Conservation (phyloP, 2,329 filamentous ascomycete genomes). For the Dothistroma septosporum region DNA sequence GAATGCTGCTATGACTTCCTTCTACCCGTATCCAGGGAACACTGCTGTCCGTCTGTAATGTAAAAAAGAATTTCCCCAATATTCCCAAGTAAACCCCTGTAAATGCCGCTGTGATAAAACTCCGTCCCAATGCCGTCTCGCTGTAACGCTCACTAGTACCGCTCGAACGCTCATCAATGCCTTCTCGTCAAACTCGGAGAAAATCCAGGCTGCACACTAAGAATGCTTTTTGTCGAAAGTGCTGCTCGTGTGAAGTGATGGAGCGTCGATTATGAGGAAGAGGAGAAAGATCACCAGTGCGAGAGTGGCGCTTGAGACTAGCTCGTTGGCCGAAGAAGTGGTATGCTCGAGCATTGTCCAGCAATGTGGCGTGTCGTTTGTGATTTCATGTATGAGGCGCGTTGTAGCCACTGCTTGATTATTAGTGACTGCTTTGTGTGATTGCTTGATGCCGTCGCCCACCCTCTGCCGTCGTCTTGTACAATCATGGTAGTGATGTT, state of each 20-base stretch:
- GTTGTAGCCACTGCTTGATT: constrained; percentile 20
- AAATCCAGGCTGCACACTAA: not conserved
- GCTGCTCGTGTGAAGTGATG: not conserved
- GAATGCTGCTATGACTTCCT: not conserved
- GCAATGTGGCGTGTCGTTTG: constrained; percentile 5
- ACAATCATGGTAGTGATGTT: constrained; percentile 11
- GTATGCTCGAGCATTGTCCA: constrained; percentile 9
- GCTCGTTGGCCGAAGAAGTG: constrained; percentile 12
- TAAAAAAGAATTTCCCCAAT: not conserved
- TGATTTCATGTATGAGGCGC: constrained; percentile 6
- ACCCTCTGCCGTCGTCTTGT: constrained; percentile 32
- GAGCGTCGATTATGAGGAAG: constrained; percentile 8
- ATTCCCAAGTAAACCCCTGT: constrained; percentile 8
- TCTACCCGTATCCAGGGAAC: not conserved
- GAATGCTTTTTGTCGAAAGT: constrained; percentile 3
- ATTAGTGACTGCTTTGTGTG: constrained; percentile 26
- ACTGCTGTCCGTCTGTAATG: constrained; percentile 4
- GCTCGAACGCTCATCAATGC: constrained; percentile 2
- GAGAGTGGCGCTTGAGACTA: constrained; percentile 12
- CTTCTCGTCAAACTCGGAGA: constrained; percentile 2
- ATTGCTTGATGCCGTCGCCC: too few relatives aligned
- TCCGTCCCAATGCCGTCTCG: not conserved
- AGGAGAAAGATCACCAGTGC: constrained; percentile 4
- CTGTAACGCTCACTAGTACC: constrained; percentile 1
- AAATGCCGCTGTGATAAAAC: constrained; percentile 7